phyloP scores from a whole-genome alignment of 1,284 basidiomycete genomes.

The Heterobasidion irregulare region DNA sequence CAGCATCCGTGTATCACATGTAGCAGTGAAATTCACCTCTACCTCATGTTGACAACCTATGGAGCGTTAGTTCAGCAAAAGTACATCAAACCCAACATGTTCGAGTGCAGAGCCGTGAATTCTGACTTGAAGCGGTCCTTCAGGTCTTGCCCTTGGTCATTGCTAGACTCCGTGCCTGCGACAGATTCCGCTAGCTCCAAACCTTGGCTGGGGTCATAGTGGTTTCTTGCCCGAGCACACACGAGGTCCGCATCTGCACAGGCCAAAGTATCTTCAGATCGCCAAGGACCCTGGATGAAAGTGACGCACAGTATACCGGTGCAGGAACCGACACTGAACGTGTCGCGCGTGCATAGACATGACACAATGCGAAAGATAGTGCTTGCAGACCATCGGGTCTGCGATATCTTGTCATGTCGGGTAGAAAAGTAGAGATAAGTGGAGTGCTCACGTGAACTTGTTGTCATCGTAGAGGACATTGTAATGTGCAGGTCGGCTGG shows the following conservation, averaged over 20 bases:
- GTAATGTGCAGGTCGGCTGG: conserved; percentile 54
- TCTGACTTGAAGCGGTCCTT: conserved; percentile 45
- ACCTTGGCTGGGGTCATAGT: conserved; percentile 56
- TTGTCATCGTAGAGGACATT: conserved; percentile 56
- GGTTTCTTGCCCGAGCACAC: conserved; percentile 73
- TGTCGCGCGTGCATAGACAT: conserved; percentile 76
- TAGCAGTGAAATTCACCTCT: too few species aligned
- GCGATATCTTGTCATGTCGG: conserved; percentile 7
- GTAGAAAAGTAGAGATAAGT: background rate
- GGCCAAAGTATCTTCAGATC: conserved; percentile 1
- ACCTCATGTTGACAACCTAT: too few species aligned
- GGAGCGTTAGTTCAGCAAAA: conserved; percentile 33
- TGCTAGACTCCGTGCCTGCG: conserved; percentile 36
- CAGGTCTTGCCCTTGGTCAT: conserved; percentile 28
- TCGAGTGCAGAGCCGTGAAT: conserved; percentile 48
- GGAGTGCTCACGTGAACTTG: conserved; percentile 33
- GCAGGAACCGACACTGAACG: conserved; percentile 80
- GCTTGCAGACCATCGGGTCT: conserved; percentile 63
- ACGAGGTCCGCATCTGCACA: conserved; percentile 71
- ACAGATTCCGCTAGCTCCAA: conserved; percentile 48
- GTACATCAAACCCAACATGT: conserved; percentile 54
- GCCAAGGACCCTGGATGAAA: conserved; percentile 1
- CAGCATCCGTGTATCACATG: too few species aligned
- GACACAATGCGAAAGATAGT: conserved; percentile 69
- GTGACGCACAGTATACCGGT: conserved; percentile 67